Base-by-base conservation (phyloP, 2,329 filamentous ascomycete species). In the Xylaria sp. region DNA sequence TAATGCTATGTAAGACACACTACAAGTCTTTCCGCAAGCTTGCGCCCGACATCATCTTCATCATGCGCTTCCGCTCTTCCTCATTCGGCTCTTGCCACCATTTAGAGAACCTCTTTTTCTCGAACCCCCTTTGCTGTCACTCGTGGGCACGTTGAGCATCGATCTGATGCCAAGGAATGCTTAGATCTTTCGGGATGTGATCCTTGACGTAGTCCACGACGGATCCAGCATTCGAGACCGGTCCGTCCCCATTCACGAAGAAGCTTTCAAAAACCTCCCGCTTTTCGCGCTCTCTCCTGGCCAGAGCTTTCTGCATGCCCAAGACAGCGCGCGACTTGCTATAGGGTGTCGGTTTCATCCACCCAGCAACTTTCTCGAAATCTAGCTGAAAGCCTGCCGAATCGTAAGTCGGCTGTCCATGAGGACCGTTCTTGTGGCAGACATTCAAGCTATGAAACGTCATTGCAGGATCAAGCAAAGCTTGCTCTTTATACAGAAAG, bases 101-200 rank as follows among this genome's bases (percentile, higher is more conserved):
- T 6, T 73, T 58, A 8, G 71, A 69, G 16, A 68, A 65, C 51
- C 62, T 71, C 25, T 72, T 66, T 54, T 76, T 76, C 42, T 69
- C 58, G 23, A 71, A 76, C 2, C 71, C 74, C 55, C 58, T 73
- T 29, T 71, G 21, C 48, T 64, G 68, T 73, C 71, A 76, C 51
- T 69, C 63, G 3, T 58, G 47, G 6, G 74, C 65, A 3, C 74
- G 62, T 1, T 55, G 21, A 1, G 69, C 48, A 18, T 68, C 68
- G 6, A 73, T 76, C 35, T 75, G 74, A 21, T 68, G 65, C 71
- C 71, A 74, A 3, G 74, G 73, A 0, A 75, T 42, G n/a, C 64
- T 70, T 6, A 76, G 68, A 21, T 76, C 74, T 53, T 75, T 76
- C 1, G 74, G 75, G 25, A 75, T 72, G 6, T 70, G 70, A 21